phyloP scores from a whole-genome alignment of 805 yeast genomes.

The Pichia californica region DNA sequence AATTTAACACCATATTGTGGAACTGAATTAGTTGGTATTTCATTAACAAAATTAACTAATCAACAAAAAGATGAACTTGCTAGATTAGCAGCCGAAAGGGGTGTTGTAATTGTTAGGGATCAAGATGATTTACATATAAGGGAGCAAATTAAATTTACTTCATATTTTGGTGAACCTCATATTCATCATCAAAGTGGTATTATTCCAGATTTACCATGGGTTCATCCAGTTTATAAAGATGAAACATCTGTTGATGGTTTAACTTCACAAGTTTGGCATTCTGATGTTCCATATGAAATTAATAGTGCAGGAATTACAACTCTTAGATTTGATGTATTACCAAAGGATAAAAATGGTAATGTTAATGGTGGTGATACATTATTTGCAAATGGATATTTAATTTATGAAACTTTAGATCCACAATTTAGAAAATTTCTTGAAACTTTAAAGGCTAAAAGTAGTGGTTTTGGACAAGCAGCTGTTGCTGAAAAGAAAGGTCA shows the following conservation, averaged over 20 bases:
- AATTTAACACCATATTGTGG: slow-evolving; percentile 53
- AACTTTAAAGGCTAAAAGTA: slow-evolving; percentile 62
- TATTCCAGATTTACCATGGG: slow-evolving; percentile 50
- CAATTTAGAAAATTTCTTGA: slow-evolving; percentile 50
- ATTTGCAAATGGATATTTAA: slow-evolving; percentile 65
- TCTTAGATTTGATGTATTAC: no score
- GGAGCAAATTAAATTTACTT: slow-evolving; percentile 40
- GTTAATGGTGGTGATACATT: slow-evolving; percentile 74
- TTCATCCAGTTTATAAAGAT: slow-evolving; percentile 50
- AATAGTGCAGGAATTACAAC: slow-evolving; percentile 71
- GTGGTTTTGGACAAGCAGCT: slow-evolving; percentile 64
- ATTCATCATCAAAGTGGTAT: slow-evolving; percentile 73
- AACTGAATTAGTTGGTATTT: slow-evolving; percentile 53
- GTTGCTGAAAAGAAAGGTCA: slow-evolving; percentile 50
- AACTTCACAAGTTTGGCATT: slow-evolving; percentile 52
- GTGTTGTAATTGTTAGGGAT: slow-evolving; percentile 59
- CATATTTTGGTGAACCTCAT: slow-evolving; percentile 64
- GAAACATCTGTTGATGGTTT: slow-evolving; percentile 32
- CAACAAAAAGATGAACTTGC: slow-evolving; percentile 66
- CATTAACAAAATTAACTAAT: slow-evolving; percentile 46
- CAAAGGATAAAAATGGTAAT: slow-evolving; percentile 49
- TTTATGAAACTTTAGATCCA: slow-evolving; percentile 66
- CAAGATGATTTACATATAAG: slow-evolving; percentile 71
- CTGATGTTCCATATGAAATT: slow-evolving; percentile 67
- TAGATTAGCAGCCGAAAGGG: slow-evolving; percentile 58